phyloP scores from a whole-genome alignment of 78 protist species.

The Dictyostelium brefeldianum region DNA sequence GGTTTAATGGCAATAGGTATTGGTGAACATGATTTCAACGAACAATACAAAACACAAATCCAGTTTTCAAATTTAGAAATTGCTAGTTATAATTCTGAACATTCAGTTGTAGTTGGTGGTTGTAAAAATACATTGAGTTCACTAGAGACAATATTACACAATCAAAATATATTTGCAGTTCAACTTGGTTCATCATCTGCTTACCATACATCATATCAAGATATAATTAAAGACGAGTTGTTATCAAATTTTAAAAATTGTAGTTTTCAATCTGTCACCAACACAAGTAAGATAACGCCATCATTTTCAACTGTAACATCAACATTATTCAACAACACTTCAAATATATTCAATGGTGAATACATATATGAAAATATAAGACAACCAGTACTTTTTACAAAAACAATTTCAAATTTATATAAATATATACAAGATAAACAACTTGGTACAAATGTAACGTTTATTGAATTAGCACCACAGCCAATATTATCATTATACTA shows the following conservation, averaged over 20 bases:
- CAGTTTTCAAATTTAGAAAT: too few species aligned
- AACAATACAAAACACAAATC: too few species aligned
- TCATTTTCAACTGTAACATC: neutral
- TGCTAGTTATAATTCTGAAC: too few species aligned
- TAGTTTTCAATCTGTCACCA: too few species aligned
- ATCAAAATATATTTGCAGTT: neutral
- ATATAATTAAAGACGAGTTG: slow-evolving; percentile 5
- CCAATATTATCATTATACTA: slow-evolving; percentile 24
- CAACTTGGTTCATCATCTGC: slow-evolving; percentile 28
- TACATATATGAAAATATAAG: neutral
- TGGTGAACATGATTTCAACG: too few species aligned
- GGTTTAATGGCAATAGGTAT: too few species aligned
- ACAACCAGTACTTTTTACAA: neutral
- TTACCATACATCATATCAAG: slow-evolving; percentile 48
- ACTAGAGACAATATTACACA: too few species aligned
- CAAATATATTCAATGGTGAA: neutral
- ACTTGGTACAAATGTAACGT: neutral
- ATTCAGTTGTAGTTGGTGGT: too few species aligned
- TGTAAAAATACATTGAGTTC: too few species aligned
- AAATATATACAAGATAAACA: neutral
- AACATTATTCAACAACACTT: neutral
- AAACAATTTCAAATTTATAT: neutral
- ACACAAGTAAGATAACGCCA: too few species aligned
- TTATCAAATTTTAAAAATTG: too few species aligned
- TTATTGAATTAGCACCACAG: slow-evolving; percentile 21